These are phyloP conservation scores for Chalara sp. DNA, from an alignment of 2,329 filamentous ascomycete species.

Conservation along the genomic window DNA sequence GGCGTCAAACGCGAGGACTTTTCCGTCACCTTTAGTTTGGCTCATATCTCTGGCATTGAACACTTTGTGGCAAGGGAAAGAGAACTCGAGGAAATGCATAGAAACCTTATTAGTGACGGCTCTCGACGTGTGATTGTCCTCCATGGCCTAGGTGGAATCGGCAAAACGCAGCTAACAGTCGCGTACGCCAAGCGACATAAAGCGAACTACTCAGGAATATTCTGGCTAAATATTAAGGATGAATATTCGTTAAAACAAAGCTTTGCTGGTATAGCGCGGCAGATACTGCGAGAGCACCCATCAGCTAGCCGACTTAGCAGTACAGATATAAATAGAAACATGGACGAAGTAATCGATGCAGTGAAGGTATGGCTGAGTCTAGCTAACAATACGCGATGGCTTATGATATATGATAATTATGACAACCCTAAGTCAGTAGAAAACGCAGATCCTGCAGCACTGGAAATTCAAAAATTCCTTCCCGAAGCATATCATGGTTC, in stretches of 20 bases:
- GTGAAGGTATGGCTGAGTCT: slow-evolving; percentile 25
- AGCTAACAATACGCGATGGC: slow-evolving; percentile 23
- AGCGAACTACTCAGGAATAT: slow-evolving; percentile 25
- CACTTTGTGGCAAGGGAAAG: slow-evolving; percentile 4
- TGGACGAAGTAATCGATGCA: not conserved
- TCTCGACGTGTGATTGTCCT: not conserved
- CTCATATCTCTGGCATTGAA: not conserved
- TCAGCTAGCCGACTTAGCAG: not conserved
- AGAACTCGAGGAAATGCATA: slow-evolving; percentile 15
- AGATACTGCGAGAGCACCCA: not conserved
- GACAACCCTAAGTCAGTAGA: slow-evolving; percentile 28
- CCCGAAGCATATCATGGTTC: slow-evolving; percentile 5
- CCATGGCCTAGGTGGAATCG: not conserved
- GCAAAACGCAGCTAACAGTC: slow-evolving; percentile 22
- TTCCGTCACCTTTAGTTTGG: slow-evolving; percentile 6
- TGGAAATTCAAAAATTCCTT: slow-evolving; percentile 7
- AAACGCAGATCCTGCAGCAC: not conserved
- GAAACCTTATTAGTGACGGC: slow-evolving; percentile 2
- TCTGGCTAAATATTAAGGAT: not conserved
- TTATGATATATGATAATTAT: slow-evolving; percentile 10
- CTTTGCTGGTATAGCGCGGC: not conserved
- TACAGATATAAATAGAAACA: slow-evolving; percentile 10
- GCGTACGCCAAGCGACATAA: slow-evolving; percentile 29
- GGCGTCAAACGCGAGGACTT: slow-evolving; percentile 8
- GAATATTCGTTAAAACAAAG: not conserved